Percentiles rank a stretch among this genome's conserved stretches.
Conservation (phyloP, 345 rosid species). For the Ceriops tagal region DNA sequence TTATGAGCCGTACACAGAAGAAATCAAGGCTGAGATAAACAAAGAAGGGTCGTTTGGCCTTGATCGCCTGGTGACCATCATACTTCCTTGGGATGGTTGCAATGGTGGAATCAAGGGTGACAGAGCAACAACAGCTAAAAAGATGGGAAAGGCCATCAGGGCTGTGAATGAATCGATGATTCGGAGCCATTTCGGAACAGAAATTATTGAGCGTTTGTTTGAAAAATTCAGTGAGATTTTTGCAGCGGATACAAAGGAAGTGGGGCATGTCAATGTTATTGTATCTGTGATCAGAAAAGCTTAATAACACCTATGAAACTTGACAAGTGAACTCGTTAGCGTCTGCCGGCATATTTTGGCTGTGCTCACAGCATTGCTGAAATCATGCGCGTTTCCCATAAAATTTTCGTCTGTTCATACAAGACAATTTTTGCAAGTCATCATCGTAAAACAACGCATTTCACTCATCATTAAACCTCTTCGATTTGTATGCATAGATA, state of each 20-base stretch:
- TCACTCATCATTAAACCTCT: too few relatives aligned
- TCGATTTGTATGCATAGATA: too few relatives aligned
- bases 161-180: conserved; percentile 39
- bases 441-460: too few relatives aligned
- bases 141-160: conserved; percentile 29
- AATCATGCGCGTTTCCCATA: too few relatives aligned
- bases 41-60: conserved; percentile 39
- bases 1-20: conserved; percentile 35
- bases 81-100: conserved; percentile 30
- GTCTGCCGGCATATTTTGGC: too few relatives aligned
- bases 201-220: conserved; percentile 32
- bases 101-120: conserved; percentile 23
- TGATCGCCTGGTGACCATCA: conserved; percentile 18
- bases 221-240: conserved; percentile 26
- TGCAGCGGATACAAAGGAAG: conserved; percentile 33
- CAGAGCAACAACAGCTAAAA: conserved; percentile 25
- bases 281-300: conserved; percentile 31
- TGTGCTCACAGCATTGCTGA: too few relatives aligned
- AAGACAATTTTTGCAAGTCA: too few relatives aligned
- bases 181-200: conserved; percentile 30
- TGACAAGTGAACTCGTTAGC: too few relatives aligned
- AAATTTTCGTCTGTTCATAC: too few relatives aligned
- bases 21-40: conserved; percentile 31
- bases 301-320: background rate
- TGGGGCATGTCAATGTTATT: conserved; percentile 28